Conservation (phyloP, 176 grass and related monocot species). For the Triticum dicoccoides region DNA sequence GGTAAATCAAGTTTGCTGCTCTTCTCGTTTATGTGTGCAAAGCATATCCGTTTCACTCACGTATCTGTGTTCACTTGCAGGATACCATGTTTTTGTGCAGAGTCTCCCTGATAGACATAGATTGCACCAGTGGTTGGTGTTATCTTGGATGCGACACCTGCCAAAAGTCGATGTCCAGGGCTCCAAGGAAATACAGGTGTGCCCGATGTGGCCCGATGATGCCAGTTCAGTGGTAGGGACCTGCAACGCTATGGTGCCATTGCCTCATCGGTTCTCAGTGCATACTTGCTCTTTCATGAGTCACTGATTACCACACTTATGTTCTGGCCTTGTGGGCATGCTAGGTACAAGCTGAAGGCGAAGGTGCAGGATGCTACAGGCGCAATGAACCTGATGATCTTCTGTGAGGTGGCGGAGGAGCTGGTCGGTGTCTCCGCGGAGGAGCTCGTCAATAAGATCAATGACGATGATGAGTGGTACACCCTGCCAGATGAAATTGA, state of each 20-base stretch:
- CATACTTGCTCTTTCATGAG: background rate
- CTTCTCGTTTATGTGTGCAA: background rate
- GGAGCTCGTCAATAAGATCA: background rate
- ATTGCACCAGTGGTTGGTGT: slow-evolving; percentile 1
- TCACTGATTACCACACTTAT: background rate
- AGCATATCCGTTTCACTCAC: background rate
- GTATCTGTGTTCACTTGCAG: background rate
- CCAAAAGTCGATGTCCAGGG: background rate
- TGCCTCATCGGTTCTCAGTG: background rate
- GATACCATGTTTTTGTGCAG: slow-evolving; percentile 10
- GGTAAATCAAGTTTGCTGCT: background rate
- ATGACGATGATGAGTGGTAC: background rate
- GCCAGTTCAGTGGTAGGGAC: background rate
- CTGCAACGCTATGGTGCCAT: background rate
- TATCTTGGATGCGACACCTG: background rate
- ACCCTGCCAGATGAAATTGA: background rate
- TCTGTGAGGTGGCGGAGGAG: background rate
- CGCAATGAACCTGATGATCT: slow-evolving; percentile 13
- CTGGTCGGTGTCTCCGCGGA: background rate
- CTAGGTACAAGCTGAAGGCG: slow-evolving; percentile 8
- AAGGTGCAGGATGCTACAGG: background rate
- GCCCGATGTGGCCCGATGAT: background rate
- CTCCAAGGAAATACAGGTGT: background rate
- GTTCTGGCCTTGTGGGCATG: background rate
- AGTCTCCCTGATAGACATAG: background rate